Evolutionary conservation across 2,329 filamentous ascomycete species (phyloP).

Genomic region (Diaporthe longicolla): DNA sequence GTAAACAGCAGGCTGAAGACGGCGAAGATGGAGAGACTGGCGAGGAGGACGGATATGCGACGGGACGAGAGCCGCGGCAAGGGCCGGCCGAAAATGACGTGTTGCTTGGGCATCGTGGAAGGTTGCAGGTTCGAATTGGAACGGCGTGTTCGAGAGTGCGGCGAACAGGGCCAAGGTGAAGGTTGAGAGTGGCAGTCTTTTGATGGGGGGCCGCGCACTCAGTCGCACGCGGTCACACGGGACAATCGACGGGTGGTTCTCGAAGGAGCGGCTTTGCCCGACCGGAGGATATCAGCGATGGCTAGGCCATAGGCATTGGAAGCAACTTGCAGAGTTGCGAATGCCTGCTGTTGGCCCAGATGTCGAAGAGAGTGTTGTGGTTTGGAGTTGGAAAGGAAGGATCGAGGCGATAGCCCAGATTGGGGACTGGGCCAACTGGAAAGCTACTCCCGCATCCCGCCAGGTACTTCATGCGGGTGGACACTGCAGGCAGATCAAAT

Average conservation of each 20-base stretch:
- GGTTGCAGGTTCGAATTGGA: neutral
- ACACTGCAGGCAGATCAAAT: constrained; percentile 16
- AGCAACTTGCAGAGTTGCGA: constrained; percentile 10
- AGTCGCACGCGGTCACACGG: neutral
- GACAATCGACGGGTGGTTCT: constrained; percentile 15
- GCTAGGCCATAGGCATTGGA: constrained; percentile 22
- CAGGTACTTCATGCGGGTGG: constrained; percentile 19
- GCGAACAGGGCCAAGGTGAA: neutral
- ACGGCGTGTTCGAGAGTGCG: constrained; percentile 7
- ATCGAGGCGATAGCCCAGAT: neutral
- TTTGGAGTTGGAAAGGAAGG: neutral
- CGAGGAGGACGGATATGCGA: constrained; percentile 66
- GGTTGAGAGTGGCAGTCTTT: constrained; percentile 17
- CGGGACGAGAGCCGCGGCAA: constrained; percentile 66
- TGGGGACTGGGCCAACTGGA: neutral
- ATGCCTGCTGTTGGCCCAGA: constrained; percentile 11
- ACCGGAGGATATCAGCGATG: constrained; percentile 2
- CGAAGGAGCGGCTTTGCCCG: constrained; percentile 22
- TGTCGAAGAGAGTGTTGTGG: neutral
- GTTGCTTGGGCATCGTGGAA: constrained; percentile 62
- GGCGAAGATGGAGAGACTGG: constrained; percentile 66
- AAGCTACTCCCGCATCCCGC: neutral
- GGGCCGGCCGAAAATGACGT: constrained; percentile 62
- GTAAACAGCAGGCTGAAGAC: constrained; percentile 67
- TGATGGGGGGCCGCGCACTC: neutral